Base-by-base conservation (phyloP, 805 yeast species). In the Nakazawaea ernobii region DNA sequence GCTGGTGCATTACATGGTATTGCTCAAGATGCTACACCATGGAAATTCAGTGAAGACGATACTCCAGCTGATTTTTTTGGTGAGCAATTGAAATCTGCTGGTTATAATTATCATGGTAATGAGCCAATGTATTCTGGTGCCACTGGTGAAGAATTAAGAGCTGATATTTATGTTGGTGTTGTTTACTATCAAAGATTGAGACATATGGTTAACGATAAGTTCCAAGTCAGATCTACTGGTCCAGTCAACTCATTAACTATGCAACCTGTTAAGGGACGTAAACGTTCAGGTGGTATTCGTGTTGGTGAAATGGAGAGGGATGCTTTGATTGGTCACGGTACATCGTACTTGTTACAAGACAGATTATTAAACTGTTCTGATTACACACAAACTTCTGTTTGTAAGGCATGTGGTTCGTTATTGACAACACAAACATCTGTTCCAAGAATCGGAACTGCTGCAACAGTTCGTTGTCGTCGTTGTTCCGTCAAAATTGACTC, bases 221-320 rank as follows among this genome's bases (percentile, higher is more conserved):
- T 90, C 86, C 99, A 94, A 74, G 99, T 94, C 45, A 86, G 99
- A 71, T 88, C 97, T 5, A 94, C 99, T 14, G 99, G 99, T 63
- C 98, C 98, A 6, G 98, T 94, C 27, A 92, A 92, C 68, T 80
- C 94, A 33, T 77, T 94, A 65, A 94, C 98, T 14, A 90, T 92
- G 97, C 99, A 94, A 76, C 99, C 99, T 36, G 99, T 94, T 48
- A 94, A 94, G 73, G 99, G 99, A 61, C 85, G 99, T 73, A 94
- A 94, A 83, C 82, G 98, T 73, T 82, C 86, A 55, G 99, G 99
- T 70, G 99, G 99, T 85, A 94, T 94, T 58, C 95, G 99, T 77
- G 95, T 94, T 35, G 99, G 99, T 67, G 99, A 94, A 69, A 94
- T 94, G 99, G 99, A 94, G 71, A 86, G 99, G 72, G 99, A 94